Percentiles rank a stretch among this genome's conserved stretches.
These are phyloP conservation scores for Microcera coccophila DNA, from an alignment of 2,329 filamentous ascomycete genomes.

Conservation along the genomic window DNA sequence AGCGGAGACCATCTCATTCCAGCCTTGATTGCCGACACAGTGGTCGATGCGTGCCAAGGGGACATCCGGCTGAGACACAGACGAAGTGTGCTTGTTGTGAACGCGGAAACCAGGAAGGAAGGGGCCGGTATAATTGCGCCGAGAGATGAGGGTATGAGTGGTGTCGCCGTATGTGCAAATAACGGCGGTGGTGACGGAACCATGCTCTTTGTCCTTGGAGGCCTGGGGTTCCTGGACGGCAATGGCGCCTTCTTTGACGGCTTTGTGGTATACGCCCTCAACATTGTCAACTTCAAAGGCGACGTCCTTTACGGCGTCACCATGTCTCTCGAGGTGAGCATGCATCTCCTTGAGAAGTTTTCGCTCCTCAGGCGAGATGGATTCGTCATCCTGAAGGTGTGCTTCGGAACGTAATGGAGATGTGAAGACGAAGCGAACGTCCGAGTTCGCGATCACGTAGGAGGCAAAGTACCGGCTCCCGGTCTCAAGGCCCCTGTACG, in stretches of 20 bases:
- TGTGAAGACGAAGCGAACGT: slow-evolving; percentile 77
- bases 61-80: slow-evolving; percentile 56
- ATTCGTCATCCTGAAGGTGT: slow-evolving; percentile 54
- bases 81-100: slow-evolving; percentile 39
- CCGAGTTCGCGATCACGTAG: slow-evolving; percentile 75
- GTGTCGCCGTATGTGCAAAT: slow-evolving; percentile 94
- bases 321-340: slow-evolving; percentile 77
- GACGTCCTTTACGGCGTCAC: slow-evolving; percentile 92
- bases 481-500: slow-evolving; percentile 85
- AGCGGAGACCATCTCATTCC: slow-evolving; percentile 75
- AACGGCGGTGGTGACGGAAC: slow-evolving; percentile 68
- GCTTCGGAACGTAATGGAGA: slow-evolving; percentile 67
- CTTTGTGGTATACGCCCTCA: slow-evolving; percentile 70
- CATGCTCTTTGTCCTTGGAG: slow-evolving; percentile 55
- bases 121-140: slow-evolving; percentile 62
- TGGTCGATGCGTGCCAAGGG: slow-evolving; percentile 79
- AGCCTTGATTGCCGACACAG: slow-evolving; percentile 96
- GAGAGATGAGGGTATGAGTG: slow-evolving; percentile 84
- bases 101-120: slow-evolving; percentile 82
- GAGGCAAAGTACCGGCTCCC: slow-evolving; percentile 76
- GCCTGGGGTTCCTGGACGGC: slow-evolving; percentile 59
- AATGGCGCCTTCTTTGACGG: slow-evolving; percentile 61
- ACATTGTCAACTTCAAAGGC: slow-evolving; percentile 93
- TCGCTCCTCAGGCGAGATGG: slow-evolving; percentile 61
- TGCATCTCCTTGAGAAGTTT: slow-evolving; percentile 70